Evolutionary conservation across 1,284 basidiomycete genomes (phyloP), one percentile per base, ranked within the genome.

Genomic region (Meira nashicola): DNA sequence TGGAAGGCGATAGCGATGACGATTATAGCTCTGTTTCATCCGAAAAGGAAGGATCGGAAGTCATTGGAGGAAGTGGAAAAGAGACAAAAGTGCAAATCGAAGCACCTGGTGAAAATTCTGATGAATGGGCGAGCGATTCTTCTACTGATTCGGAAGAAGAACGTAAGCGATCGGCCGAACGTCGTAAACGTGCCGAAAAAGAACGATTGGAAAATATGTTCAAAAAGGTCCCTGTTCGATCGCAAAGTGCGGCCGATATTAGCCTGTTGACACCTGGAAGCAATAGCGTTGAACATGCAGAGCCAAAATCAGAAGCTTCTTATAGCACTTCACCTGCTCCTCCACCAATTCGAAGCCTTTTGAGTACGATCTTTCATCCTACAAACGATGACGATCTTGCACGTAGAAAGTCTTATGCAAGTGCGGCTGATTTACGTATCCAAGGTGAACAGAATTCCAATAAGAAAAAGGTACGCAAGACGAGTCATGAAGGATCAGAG

Each of bases 201-300:
- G 83, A 86, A 69, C 83, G 86, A 6, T 85, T 89, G 70, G 83
- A 83, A 38, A 85, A 88, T 15, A 83, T 91, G 83, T 90, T 92
- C 72, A 82, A 84, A 58, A 91, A 90, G 79, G 81, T 87, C 10
- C 87, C 89, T 4, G 82, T 84, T 25, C 67, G 74, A 14, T 72
- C 70, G 17, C 65, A 64, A 49, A 74, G 71, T 55, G 61, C 71
- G n/a, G 74, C 74, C 12, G 76, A 78, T 40, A 53, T 78, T 25
- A 63, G 61, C 17, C 57, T 60, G 17, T 48, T 60, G 15, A 55
- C n/a, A 38, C 46, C 37, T 62, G 61, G 21, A 60, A 65, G 1
- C 52, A 64, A 43, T 63, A 61, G 12, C 60, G 63, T 1, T 11
- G 19, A 14, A 19, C 39, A 40, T 25, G 11, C 10, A 21, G 41